Base-by-base conservation (phyloP, 1,284 basidiomycete genomes). In the Malassezia sympodialis region DNA sequence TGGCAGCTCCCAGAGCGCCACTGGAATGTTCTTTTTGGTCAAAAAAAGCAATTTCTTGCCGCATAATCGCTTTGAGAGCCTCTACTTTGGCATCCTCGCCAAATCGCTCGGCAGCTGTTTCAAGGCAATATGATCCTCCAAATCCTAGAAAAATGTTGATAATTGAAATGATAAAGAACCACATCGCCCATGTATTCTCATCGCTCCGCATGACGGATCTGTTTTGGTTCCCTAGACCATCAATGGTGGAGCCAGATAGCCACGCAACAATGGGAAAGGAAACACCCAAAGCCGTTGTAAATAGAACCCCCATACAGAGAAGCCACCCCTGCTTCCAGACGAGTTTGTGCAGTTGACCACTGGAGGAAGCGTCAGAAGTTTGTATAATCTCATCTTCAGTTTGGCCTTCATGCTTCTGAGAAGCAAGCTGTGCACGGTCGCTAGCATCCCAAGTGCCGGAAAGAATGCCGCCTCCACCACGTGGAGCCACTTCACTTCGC, bases 211-310 rank as follows among this genome's bases (percentile, higher is more conserved):
- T 56, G 4, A 49, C 51, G 1, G 30, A 31, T 24, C 56, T 32
- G 51, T 68, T 56, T 17, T 53, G 55, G 24, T 63, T 41, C n/a
- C 61, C 64, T 3, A 72, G 54, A 4, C 57, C 55, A 11, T 65
- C 62, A 46, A 72, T 63, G 1, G 62, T 63, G 11, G 59, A 51
- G 28, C 70, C 72, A 1, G 66, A 68, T 12, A 72, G 52, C 63
- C 63, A 72, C 2, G 70, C 77, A 2, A 69, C 67, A 14, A 78
- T 59, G 1, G 76, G 74, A 53, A 78, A 78, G 12, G 73, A 67
- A 2, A 56, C 66, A n/a, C 77, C 77, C 5, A 69, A 59, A 5
- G 52, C 51, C 14, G 61, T 17, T 12, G 60, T 56, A 1, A 65
- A 62, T 2, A 62, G 12, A 4, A 59, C 23, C 43, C 70, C 70